These are phyloP conservation scores for Leptomonas seymouri DNA, from an alignment of 208 protist genomes.

Conservation along the genomic window DNA sequence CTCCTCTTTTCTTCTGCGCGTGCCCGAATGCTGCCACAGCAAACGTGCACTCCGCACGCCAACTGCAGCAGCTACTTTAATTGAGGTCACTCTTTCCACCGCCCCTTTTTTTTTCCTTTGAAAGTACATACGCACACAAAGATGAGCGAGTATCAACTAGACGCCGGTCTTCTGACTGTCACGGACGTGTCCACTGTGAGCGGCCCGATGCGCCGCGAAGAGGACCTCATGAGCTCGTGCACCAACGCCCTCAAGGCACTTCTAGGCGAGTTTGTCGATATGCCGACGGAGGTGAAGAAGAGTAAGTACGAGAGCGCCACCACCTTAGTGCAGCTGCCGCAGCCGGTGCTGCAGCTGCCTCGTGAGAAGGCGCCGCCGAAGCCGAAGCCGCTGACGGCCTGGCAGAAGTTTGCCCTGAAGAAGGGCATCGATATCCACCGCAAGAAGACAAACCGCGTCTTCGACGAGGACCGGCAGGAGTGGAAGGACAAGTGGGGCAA, in stretches of 20 bases:
- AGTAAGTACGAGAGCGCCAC: constrained; percentile 78
- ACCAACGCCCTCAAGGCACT: constrained; percentile 69
- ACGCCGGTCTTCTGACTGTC: constrained; percentile 79
- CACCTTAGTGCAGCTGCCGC: constrained; percentile 77
- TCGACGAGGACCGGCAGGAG: constrained; percentile 89
- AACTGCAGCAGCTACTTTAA: no score
- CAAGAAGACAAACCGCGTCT: constrained; percentile 91
- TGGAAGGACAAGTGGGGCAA: constrained; percentile 94
- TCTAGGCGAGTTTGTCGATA: constrained; percentile 64
- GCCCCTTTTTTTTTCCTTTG: no score
- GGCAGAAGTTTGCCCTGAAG: constrained; percentile 93
- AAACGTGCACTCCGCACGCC: no score
- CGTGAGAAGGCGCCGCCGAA: constrained; percentile 92
- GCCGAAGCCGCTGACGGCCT: constrained; percentile 89
- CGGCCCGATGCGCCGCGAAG: constrained; percentile 79
- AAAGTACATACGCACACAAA: no score
- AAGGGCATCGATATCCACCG: constrained; percentile 92
- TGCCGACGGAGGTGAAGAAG: constrained; percentile 78
- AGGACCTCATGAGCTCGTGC: constrained; percentile 73
- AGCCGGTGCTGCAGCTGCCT: constrained; percentile 84
- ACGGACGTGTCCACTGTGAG: constrained; percentile 83
- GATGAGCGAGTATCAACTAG: constrained; percentile 78
- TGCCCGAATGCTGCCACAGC: no score
- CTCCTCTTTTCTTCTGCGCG: no score
- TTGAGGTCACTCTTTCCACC: no score